These are phyloP conservation scores for Clausena lansium DNA, from an alignment of 345 rosid species.

Conservation along the genomic window DNA sequence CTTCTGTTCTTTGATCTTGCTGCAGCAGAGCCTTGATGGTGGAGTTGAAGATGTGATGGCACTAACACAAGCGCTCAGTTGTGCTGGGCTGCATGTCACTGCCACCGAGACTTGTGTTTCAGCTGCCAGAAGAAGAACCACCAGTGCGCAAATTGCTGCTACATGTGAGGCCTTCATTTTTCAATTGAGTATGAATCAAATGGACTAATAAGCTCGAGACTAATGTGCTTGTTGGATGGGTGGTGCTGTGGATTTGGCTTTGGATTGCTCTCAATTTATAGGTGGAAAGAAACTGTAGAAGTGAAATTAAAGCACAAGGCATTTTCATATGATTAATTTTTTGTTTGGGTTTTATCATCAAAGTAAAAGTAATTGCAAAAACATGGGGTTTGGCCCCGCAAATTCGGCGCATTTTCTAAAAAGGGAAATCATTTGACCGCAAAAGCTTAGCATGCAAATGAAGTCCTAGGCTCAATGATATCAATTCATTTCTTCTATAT, in stretches of 20 bases:
- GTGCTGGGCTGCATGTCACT: constrained; percentile 70
- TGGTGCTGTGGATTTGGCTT: constrained; percentile 17
- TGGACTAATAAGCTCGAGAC: background rate
- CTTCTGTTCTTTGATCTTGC: constrained; percentile 74
- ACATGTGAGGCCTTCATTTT: constrained; percentile 48
- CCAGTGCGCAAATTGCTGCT: constrained; percentile 32
- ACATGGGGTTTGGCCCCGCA: constrained; percentile 9
- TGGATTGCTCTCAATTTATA: constrained; percentile 50
- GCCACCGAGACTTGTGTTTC: constrained; percentile 48
- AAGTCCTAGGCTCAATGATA: constrained; percentile 17
- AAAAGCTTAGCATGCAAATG: constrained; percentile 12
- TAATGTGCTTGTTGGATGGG: background rate
- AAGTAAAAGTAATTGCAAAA: constrained; percentile 10
- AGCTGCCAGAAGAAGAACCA: constrained; percentile 44
- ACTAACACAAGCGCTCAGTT: constrained; percentile 77
- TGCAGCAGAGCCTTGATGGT: constrained; percentile 70
- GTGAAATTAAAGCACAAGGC: background rate
- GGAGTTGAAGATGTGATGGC: constrained; percentile 73
- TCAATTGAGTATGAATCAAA: background rate
- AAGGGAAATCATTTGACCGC: constrained; percentile 2
- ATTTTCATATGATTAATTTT: background rate
- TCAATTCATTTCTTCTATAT: background rate
- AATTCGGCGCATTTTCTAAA: constrained; percentile 14
- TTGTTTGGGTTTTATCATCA: background rate
- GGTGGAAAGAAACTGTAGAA: constrained; percentile 25